phyloP scores from a whole-genome alignment of 1,284 basidiomycete genomes.

The Ceratobasidium sp. region DNA sequence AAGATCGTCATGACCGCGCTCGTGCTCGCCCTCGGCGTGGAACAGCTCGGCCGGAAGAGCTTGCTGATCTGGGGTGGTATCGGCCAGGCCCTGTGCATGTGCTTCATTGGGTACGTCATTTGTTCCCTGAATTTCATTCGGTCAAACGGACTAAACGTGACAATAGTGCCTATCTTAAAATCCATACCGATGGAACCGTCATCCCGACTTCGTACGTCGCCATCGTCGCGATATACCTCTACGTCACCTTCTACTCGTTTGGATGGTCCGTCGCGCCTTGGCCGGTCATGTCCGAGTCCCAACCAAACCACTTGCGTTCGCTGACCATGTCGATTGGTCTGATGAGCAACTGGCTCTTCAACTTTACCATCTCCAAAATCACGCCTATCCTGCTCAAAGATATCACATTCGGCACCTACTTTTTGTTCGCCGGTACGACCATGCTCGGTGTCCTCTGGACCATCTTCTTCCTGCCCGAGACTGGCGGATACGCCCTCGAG shows the following conservation, averaged over 20 bases:
- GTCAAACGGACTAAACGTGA: neutral
- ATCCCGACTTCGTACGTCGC: slow-evolving; percentile 42
- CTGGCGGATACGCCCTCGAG: slow-evolving; percentile 47
- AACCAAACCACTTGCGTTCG: slow-evolving; percentile 49
- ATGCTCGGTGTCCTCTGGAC: slow-evolving; percentile 46
- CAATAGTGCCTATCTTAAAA: slow-evolving; percentile 40
- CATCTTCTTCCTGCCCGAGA: slow-evolving; percentile 47
- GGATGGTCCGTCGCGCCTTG: slow-evolving; percentile 42
- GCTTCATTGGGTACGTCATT: slow-evolving; percentile 28
- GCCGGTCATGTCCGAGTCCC: slow-evolving; percentile 47
- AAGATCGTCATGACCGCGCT: slow-evolving; percentile 43
- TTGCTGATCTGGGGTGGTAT: slow-evolving; percentile 44
- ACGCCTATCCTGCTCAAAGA: slow-evolving; percentile 46
- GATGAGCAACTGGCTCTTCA: slow-evolving; percentile 45
- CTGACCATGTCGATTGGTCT: slow-evolving; percentile 46
- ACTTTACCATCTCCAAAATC: slow-evolving; percentile 48
- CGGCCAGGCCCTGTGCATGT: slow-evolving; percentile 41
- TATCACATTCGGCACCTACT: slow-evolving; percentile 48
- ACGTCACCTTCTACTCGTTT: slow-evolving; percentile 44
- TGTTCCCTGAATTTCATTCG: neutral
- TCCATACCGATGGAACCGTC: slow-evolving; percentile 35
- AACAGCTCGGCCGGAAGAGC: slow-evolving; percentile 43
- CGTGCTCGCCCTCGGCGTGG: slow-evolving; percentile 43
- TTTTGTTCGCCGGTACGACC: slow-evolving; percentile 46
- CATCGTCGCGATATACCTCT: slow-evolving; percentile 43